These are phyloP conservation scores for Prosopis cineraria DNA, from an alignment of 306 rosid genomes.

Conservation along the genomic window DNA sequence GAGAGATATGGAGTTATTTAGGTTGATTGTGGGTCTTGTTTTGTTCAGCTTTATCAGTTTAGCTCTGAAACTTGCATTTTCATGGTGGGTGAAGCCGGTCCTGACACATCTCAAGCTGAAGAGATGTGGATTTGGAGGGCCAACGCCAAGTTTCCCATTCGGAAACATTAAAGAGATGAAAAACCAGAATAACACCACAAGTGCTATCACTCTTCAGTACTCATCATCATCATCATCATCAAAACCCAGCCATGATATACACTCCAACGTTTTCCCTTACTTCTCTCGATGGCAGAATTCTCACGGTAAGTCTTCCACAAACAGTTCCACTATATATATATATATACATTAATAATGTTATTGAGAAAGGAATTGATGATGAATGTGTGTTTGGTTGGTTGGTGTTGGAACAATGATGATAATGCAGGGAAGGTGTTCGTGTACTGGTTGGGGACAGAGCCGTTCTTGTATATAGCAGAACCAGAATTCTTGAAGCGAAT, in stretches of 20 bases:
- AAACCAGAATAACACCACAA: conserved; percentile 33
- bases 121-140: conserved; percentile 61
- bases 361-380: background rate
- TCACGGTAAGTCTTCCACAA: conserved; percentile 47
- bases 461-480: conserved; percentile 62
- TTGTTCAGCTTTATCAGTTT: background rate
- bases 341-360: background rate
- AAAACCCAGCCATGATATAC: conserved; percentile 53
- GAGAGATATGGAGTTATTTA: conserved; percentile 29
- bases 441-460: conserved; percentile 78
- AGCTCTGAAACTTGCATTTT: conserved; percentile 26
- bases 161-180: conserved; percentile 59
- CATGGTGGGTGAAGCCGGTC: conserved; percentile 58
- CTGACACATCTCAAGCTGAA: conserved; percentile 41
- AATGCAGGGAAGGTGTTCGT: conserved; percentile 59
- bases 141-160: conserved; percentile 61
- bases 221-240: background rate
- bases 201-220: no score
- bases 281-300: conserved; percentile 62
- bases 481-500: conserved; percentile 59
- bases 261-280: conserved; percentile 55
- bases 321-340: background rate
- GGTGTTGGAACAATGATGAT: no score
- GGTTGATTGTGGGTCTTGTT: background rate
- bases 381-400: background rate